phyloP scores from a whole-genome alignment of 305 asterid species.

The Solanum chacoense region DNA sequence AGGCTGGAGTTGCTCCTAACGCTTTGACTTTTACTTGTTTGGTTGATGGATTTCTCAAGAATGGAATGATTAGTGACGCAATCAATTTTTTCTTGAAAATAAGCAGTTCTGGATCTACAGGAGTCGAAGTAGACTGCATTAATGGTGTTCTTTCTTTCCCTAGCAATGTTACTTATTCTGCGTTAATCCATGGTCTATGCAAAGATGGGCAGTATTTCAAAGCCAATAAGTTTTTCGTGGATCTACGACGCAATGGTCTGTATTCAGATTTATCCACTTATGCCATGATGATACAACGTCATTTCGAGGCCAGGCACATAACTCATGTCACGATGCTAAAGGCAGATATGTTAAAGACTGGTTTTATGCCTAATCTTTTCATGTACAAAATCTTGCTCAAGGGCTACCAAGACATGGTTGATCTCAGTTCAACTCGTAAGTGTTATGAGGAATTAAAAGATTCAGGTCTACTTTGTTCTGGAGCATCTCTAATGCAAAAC shows the following conservation, averaged over 20 bases:
- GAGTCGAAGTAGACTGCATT: not conserved
- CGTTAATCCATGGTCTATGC: slow-evolving; percentile 48
- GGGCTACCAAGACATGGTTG: slow-evolving; percentile 38
- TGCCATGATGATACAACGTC: slow-evolving; percentile 30
- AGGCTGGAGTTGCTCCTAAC: slow-evolving; percentile 41
- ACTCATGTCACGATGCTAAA: slow-evolving; percentile 53
- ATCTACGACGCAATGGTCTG: slow-evolving; percentile 44
- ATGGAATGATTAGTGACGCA: slow-evolving; percentile 55
- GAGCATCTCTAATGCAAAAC: not conserved
- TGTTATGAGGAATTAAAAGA: slow-evolving; percentile 20
- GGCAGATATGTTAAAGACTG: slow-evolving; percentile 67
- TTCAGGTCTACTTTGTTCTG: not conserved
- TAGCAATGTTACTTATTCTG: slow-evolving; percentile 32
- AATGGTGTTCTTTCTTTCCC: slow-evolving; percentile 5
- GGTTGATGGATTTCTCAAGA: slow-evolving; percentile 52
- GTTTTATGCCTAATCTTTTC: slow-evolving; percentile 25
- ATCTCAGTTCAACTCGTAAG: slow-evolving; percentile 32
- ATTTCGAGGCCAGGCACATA: slow-evolving; percentile 29
- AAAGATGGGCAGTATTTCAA: slow-evolving; percentile 41
- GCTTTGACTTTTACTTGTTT: slow-evolving; percentile 42
- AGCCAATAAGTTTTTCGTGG: slow-evolving; percentile 55
- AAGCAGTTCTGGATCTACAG: slow-evolving; percentile 5
- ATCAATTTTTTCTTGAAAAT: slow-evolving; percentile 40
- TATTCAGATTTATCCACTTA: slow-evolving; percentile 32
- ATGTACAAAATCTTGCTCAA: slow-evolving; percentile 22